A percentile compares a stretch with the other conserved stretches of the same genome.
Evolutionary conservation across 805 yeast genomes (phyloP).

Genomic region (Monosporozyma solicola): DNA sequence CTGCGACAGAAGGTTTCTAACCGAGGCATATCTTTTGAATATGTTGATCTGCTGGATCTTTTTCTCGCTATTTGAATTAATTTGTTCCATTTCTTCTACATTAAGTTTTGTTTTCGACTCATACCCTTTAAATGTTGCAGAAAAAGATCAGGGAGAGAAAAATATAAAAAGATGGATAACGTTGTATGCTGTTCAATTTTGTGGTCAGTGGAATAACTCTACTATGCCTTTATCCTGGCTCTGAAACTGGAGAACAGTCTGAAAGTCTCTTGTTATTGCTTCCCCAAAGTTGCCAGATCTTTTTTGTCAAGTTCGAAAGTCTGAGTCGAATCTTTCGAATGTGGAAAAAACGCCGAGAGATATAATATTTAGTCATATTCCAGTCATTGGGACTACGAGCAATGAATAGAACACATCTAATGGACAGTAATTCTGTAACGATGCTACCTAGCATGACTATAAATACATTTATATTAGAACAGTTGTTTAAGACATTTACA

Average conservation of each 20-base stretch:
- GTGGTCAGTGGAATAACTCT: neutral
- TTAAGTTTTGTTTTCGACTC: neutral
- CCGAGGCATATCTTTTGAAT: slow-evolving; percentile 36
- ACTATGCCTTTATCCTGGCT: neutral
- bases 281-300: neutral
- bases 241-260: neutral
- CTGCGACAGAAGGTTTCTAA: slow-evolving; percentile 9
- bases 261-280: neutral
- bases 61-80: slow-evolving; percentile 30
- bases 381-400: neutral
- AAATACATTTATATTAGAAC: too few relatives aligned
- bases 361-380: neutral
- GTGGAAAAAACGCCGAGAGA: neutral
- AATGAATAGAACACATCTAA: neutral
- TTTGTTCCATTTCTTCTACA: slow-evolving; percentile 29
- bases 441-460: too few relatives aligned
- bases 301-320: neutral
- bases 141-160: neutral
- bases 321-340: neutral
- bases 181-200: neutral
- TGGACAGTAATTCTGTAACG: neutral
- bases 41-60: slow-evolving; percentile 35
- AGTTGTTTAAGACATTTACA: slow-evolving; percentile 1
- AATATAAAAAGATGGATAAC: neutral
- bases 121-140: neutral